These are phyloP conservation scores for Flaveria floridana DNA, from an alignment of 140 eudicot species.

Conservation along the genomic window DNA sequence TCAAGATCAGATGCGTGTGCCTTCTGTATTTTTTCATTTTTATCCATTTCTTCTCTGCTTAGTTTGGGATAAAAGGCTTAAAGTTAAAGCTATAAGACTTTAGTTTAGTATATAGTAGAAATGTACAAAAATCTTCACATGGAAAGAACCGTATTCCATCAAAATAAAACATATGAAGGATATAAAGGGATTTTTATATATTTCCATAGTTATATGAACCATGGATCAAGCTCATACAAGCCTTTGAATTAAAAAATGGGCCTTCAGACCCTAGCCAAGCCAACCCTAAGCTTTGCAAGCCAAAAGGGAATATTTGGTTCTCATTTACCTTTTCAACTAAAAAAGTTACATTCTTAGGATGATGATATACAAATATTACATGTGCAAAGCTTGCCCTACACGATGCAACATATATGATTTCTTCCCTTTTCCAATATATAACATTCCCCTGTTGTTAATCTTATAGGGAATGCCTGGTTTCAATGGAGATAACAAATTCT, in stretches of 20 bases:
- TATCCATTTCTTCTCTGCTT: conserved; percentile 10
- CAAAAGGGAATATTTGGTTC: conserved; percentile 8
- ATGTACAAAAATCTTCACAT: conserved; percentile 6
- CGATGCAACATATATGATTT: not conserved
- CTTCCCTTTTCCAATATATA: not conserved
- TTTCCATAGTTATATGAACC: not conserved
- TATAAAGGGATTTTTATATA: not conserved
- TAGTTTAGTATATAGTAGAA: conserved; percentile 1
- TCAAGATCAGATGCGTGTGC: conserved; percentile 24
- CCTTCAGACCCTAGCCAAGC: not conserved
- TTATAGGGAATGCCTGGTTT: not conserved
- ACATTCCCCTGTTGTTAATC: not conserved
- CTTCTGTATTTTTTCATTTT: not conserved
- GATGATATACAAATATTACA: conserved; percentile 13
- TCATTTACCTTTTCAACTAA: not conserved
- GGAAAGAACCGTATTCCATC: not conserved
- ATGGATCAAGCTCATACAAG: not conserved
- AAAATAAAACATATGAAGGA: not conserved
- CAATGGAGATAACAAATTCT: not conserved
- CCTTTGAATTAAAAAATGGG: not conserved
- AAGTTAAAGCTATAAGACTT: not conserved
- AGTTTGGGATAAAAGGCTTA: conserved; percentile 24
- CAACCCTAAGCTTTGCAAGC: not conserved
- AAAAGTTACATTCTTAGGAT: conserved; percentile 18
- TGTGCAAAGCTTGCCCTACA: not conserved